Base-by-base conservation (phyloP, 2,329 filamentous ascomycete genomes). In the Pestalotiopsis sp. region DNA sequence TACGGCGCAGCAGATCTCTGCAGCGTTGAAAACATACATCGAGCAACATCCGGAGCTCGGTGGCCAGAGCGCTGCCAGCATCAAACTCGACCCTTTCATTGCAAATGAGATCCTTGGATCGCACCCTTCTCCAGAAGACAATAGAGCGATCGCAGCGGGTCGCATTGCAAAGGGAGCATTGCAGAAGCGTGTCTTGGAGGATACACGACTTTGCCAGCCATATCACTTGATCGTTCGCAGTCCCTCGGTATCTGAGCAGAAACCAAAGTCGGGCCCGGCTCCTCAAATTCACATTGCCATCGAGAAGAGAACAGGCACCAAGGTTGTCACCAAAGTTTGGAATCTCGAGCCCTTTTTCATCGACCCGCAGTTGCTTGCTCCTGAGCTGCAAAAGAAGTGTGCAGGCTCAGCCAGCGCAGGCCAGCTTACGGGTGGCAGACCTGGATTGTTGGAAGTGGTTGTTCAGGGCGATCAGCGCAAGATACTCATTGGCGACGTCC, bases 391-490 rank as follows among this genome's bases (percentile, higher is more conserved):
- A 74, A 92, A 90, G 80, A 86, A 87, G 39, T 92, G 90, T 75
- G 90, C 90, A 2, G 89, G 90, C n/a, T 89, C 86, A 68, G 90
- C 90, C 13, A 91, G 88, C 69, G 88, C 92, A 1, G 85, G 88
- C 41, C 87, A 89, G 72, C 80, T 90, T 39, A 84, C 85, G 60
- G 90, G 90, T 3, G 86, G 83, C 20, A 88, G 89, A 72, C 88
- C 88, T 0, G 67, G 67, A 4, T 81, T 91, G 2, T 87, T 91
- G 86, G 90, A 92, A 76, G 86, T 92, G 23, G 83, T 91, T 80
- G 85, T 92, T 3, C 90, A 92, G 74, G 90, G 90, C 1, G 89
- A 90, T 69, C 90, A 92, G 80, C 86, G 85, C 68, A 86, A 87
- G 70, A 86, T 86, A 17, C 20, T 68, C 23, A 82, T 92, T 20